Conservation (phyloP, 208 protist genomes). For the Trypanosoma rangeli region DNA sequence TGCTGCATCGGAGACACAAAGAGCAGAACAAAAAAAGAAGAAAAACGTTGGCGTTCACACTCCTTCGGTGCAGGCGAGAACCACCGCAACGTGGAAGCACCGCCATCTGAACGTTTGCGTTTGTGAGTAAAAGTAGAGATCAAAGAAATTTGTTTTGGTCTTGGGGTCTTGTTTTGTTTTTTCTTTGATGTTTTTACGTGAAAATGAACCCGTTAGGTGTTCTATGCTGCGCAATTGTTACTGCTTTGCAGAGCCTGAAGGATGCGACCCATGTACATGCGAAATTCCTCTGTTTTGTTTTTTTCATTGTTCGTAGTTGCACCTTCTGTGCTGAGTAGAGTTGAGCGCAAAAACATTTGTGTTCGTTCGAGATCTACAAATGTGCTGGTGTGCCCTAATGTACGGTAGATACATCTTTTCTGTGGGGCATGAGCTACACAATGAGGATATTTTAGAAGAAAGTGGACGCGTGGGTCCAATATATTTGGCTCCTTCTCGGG, state of each 20-base stretch:
- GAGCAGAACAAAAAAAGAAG: neutral
- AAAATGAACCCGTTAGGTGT: neutral
- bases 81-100: constrained; percentile 31
- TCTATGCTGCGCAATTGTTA: constrained; percentile 10
- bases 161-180: no score
- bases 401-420: neutral
- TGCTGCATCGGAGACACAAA: neutral
- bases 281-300: constrained; percentile 12
- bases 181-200: no score
- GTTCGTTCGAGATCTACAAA: neutral
- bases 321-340: constrained; percentile 1
- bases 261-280: constrained; percentile 21
- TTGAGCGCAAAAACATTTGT: neutral
- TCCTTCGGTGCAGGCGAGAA: neutral
- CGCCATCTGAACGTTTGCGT: constrained; percentile 23
- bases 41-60: neutral
- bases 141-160: neutral
- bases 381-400: neutral
- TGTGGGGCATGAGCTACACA: constrained; percentile 15
- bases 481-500: constrained; percentile 43
- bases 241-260: constrained; percentile 6
- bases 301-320: neutral
- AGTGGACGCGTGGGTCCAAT: constrained; percentile 65
- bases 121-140: neutral
- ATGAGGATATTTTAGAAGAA: constrained; percentile 46